phyloP scores from a whole-genome alignment of 106 monocot genomes.

The Dioscorea zingiberensis region DNA sequence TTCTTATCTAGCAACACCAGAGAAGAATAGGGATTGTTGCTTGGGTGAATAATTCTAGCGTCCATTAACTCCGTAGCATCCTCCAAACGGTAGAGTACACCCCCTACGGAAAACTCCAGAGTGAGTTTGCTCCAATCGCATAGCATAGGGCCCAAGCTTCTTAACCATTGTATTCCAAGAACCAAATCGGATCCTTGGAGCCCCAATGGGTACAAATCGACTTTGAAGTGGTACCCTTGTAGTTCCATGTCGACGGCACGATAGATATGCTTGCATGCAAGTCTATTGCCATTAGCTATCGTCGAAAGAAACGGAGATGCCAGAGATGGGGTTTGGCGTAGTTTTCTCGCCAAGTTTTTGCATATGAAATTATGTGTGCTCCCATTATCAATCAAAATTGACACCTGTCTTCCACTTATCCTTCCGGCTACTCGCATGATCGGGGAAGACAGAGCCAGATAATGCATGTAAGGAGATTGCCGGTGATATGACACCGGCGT shows the following conservation, averaged over 20 bases:
- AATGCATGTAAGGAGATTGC: too few species aligned
- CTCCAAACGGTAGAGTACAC: background rate
- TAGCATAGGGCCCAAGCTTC: too few species aligned
- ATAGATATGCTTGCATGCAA: background rate
- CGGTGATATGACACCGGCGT: too few species aligned
- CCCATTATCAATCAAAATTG: background rate
- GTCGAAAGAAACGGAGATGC: background rate
- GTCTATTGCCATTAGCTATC: too few species aligned
- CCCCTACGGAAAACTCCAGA: background rate
- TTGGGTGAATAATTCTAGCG: background rate
- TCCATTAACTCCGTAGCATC: background rate
- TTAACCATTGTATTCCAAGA: too few species aligned
- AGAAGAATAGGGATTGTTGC: background rate
- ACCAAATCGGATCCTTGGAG: too few species aligned
- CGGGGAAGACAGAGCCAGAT: too few species aligned
- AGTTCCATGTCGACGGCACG: background rate
- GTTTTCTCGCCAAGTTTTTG: background rate
- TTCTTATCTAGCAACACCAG: constrained; percentile 1
- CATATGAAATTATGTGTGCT: too few species aligned
- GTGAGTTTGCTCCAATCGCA: background rate
- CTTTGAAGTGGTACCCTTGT: background rate
- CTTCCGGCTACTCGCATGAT: too few species aligned
- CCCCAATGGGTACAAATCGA: too few species aligned
- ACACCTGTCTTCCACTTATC: too few species aligned
- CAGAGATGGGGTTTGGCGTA: background rate